phyloP scores from a whole-genome alignment of 345 rosid genomes.

The Geranium brycei region DNA sequence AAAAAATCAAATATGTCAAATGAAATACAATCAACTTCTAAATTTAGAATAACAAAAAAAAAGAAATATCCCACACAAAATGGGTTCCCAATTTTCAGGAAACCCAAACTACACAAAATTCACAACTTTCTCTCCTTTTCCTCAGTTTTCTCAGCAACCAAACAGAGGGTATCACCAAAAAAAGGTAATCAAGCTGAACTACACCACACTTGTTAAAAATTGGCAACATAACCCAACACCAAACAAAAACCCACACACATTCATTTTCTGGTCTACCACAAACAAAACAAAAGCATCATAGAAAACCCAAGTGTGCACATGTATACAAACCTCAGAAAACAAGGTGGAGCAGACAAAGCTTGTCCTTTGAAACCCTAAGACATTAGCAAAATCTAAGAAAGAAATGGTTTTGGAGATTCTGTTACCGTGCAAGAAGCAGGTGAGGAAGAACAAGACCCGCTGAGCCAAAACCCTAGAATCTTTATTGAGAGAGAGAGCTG shows the following conservation, averaged over 20 bases:
- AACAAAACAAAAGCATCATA: not conserved
- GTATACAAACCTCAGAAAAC: not conserved
- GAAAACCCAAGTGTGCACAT: not conserved
- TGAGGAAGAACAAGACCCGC: not conserved
- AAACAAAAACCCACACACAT: not conserved
- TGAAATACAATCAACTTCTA: not conserved
- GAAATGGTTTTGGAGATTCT: not conserved
- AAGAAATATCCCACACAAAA: too few species aligned
- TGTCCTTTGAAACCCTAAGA: not conserved
- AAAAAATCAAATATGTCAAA: too few species aligned
- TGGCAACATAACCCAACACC: not conserved
- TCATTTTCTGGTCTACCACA: not conserved
- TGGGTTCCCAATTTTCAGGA: not conserved
- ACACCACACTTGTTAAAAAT: not conserved
- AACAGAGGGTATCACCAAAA: not conserved
- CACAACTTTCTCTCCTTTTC: not conserved
- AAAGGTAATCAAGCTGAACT: not conserved
- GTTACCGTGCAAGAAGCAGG: not conserved
- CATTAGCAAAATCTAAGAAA: not conserved
- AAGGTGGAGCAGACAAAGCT: not conserved
- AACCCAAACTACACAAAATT: not conserved
- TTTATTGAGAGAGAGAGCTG: not conserved
- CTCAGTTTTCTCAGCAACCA: not conserved
- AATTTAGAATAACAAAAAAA: too few species aligned
- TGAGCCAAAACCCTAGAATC: not conserved